Evolutionary conservation across 306 rosid species (phyloP), one percentile per base, ranked within the genome.

Genomic region (Mucuna pruriens): DNA sequence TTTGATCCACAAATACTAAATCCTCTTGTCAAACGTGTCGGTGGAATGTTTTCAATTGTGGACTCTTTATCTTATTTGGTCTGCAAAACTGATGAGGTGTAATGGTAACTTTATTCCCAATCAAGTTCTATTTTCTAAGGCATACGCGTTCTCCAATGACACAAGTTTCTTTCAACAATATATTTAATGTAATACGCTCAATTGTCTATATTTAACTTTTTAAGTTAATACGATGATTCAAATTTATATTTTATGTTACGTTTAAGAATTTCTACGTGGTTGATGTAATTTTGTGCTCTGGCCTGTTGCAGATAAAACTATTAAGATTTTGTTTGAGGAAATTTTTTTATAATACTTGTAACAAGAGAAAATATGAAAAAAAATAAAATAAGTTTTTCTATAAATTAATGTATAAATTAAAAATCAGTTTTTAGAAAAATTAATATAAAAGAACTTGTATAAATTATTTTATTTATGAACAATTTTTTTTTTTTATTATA

Each of bases 71-170:
- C 20, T 20, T 55, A 49, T 3, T 38, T 5, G 42, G 60, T 5
- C 60, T 52, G 15, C 29, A 36, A 79, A 34, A 16, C 23, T 9
- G 7, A 51, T 40, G 22, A 60, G 16, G 23, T 23, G 38, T 36
- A 49, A 19, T 20, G 26, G 6, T 55, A 73, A 48, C 17, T 71
- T 44, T 19, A 63, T 72, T 84, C 54, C 33, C 4, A 23, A 9
- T 17, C 2, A 38, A 13, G 34, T 20, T 12, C 45, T 36, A 40
- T 62, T 80, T 85, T 80, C 79, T 0, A 70, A 76, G 76, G 70
- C 83, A 42, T 25, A 29, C 83, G 77, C 49, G 64, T 75, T 33
- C 7, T 63, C 7, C 6, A 10, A 54, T 7, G 63, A 23, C 48
- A 19, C 36, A 71, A 4, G 23, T 39, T 26, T 75, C 48, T 29